Evolutionary conservation across 192 early-diverging fungal species (phyloP).

Genomic region (Coemansia sp.): DNA sequence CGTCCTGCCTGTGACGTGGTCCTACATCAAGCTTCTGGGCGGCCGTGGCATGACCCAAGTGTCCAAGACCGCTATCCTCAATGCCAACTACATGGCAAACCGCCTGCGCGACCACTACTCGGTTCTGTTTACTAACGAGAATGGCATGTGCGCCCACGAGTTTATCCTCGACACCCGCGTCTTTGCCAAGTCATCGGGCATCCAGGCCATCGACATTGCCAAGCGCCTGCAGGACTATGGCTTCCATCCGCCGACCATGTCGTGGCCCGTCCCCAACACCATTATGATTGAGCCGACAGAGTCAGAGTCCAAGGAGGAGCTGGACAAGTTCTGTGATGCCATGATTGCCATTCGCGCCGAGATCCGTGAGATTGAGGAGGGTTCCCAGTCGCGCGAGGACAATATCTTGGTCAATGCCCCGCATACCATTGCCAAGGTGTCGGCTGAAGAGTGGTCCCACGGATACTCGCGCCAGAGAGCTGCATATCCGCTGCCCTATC

Average conservation of each 20-base stretch:
- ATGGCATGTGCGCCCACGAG: slow-evolving; percentile 98
- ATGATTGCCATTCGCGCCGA: slow-evolving; percentile 95
- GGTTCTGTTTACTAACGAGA: slow-evolving; percentile 86
- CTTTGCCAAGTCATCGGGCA: slow-evolving; percentile 71
- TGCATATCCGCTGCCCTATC: slow-evolving; percentile 81
- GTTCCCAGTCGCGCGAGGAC: slow-evolving; percentile 76
- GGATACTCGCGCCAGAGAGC: slow-evolving; percentile 85
- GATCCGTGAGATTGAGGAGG: slow-evolving; percentile 84
- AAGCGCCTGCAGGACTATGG: slow-evolving; percentile 99
- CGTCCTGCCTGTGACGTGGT: slow-evolving; percentile 98
- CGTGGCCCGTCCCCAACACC: slow-evolving; percentile 97
- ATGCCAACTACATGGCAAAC: slow-evolving; percentile 98
- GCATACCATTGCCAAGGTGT: slow-evolving; percentile 76
- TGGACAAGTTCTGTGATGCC: slow-evolving; percentile 97
- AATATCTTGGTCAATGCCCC: slow-evolving; percentile 89
- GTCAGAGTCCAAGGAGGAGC: slow-evolving; percentile 87
- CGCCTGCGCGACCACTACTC: slow-evolving; percentile 89
- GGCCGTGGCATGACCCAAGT: slow-evolving; percentile 84
- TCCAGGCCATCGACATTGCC: slow-evolving; percentile 96
- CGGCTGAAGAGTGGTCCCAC: slow-evolving; percentile 80
- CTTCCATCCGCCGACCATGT: slow-evolving; percentile 99
- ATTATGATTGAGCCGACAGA: slow-evolving; percentile 99
- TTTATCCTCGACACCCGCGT: slow-evolving; percentile 96
- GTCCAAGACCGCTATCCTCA: slow-evolving; percentile 88
- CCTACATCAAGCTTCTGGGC: slow-evolving; percentile 98